phyloP scores from a whole-genome alignment of 163 green algal species.

The Chlamydomonas reinhardtii region DNA sequence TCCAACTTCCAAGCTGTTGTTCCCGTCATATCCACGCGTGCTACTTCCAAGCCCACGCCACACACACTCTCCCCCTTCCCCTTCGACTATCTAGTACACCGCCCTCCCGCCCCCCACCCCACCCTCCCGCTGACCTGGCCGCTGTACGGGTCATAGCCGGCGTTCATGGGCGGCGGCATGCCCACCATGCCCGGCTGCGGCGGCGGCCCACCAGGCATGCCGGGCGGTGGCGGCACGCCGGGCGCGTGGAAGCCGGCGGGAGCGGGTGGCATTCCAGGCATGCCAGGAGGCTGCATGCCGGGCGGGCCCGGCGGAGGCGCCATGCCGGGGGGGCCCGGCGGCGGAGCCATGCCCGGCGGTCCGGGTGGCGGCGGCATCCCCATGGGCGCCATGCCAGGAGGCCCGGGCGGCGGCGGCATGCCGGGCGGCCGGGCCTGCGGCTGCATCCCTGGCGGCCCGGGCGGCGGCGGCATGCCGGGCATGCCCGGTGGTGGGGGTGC shows the following conservation, averaged over 20 bases:
- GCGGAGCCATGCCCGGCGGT: neutral
- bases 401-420: slow-evolving; percentile 11
- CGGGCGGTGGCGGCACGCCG: slow-evolving; percentile 18
- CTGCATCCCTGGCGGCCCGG: neutral
- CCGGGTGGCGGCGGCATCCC: slow-evolving; percentile 16
- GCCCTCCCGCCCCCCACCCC: no score
- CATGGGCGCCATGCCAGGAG: neutral
- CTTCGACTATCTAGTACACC: no score
- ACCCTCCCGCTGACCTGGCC: slow-evolving; percentile 28
- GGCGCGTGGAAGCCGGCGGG: neutral
- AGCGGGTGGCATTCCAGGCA: slow-evolving; percentile 8
- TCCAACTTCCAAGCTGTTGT: no score
- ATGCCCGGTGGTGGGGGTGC: neutral
- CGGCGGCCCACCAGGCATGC: no score
- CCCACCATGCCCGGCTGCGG: neutral
- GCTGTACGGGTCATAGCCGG: slow-evolving; percentile 45
- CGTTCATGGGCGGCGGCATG: neutral
- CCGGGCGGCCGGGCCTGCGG: slow-evolving; percentile 16
- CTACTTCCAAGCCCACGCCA: no score
- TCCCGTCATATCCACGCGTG: no score
- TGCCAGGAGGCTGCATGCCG: neutral
- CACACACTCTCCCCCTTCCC: no score
- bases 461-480: neutral
- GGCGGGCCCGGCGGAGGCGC: neutral
- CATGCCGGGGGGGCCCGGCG: neutral